Evolutionary conservation across 1,139 yeast genomes (phyloP).

Genomic region (Ogataea hybrid): DNA sequence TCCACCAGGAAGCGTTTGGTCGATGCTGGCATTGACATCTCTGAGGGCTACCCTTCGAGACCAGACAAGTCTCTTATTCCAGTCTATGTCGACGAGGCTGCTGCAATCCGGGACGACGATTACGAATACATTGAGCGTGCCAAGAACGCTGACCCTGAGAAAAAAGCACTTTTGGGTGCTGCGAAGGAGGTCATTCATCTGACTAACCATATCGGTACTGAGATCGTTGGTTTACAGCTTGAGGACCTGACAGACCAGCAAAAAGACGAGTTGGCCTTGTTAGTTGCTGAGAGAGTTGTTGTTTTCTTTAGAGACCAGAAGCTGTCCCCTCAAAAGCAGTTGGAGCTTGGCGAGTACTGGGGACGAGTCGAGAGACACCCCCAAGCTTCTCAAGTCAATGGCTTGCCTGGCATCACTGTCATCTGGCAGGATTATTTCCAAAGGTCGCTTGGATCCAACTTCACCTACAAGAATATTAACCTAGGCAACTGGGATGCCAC

Average conservation of each 20-base stretch:
- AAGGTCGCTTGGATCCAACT: constrained; percentile 21
- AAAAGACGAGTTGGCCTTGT: constrained; percentile 50
- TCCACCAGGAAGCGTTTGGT: constrained; percentile 36
- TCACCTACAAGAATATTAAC: constrained; percentile 19
- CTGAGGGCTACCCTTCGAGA: constrained; percentile 44
- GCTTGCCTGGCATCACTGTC: constrained; percentile 45
- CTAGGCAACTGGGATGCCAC: constrained; percentile 25
- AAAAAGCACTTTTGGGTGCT: constrained; percentile 50
- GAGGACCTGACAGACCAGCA: constrained; percentile 48
- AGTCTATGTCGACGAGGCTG: constrained; percentile 51
- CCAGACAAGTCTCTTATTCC: constrained; percentile 37
- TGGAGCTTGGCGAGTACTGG: constrained; percentile 43
- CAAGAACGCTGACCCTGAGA: constrained; percentile 50
- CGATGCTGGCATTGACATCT: constrained; percentile 40
- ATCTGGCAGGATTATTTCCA: constrained; percentile 48
- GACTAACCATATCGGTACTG: constrained; percentile 53
- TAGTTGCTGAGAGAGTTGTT: constrained; percentile 51
- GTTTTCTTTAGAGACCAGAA: constrained; percentile 49
- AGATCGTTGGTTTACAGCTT: constrained; percentile 52
- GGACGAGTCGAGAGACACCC: constrained; percentile 50
- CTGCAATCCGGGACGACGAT: constrained; percentile 40
- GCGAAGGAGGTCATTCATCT: constrained; percentile 47
- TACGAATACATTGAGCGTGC: constrained; percentile 46
- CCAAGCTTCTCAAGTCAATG: constrained; percentile 42
- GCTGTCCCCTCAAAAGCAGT: constrained; percentile 44